Base-by-base conservation (phyloP, 164 flowering plant species). In the Tetracentron sinense region DNA sequence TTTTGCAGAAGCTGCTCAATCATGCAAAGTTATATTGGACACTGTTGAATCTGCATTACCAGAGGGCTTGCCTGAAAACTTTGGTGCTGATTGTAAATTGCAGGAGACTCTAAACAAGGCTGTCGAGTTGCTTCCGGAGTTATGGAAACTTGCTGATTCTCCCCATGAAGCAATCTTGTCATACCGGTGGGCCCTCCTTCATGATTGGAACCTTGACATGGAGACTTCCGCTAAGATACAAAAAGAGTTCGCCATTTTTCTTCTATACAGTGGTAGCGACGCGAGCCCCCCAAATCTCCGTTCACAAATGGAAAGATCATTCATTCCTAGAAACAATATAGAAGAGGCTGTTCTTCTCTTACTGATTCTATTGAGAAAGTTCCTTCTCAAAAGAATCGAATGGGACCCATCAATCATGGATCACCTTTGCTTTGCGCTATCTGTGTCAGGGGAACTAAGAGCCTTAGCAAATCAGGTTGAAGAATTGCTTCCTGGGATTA, bases 1-100 rank as follows among this genome's bases (percentile, higher is more conserved):
- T 73, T 78, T 74, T 88, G 77, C 89, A 94, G 97, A 94, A 74
- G 97, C 99, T 72, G 96, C 96, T 78, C 83, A 79, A 66, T 79
- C 95, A 56, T 94, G 98, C 79, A 83, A 83, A 76, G 73, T 77
- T 58, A 80, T 94, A 42, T 64, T 94, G 72, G 97, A 94, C 70
- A 84, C 90, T 35, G 79, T 91, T 60, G 96, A 91, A 66, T 81
- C 90, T 71, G 84, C 93, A 72, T 74, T 83, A 55, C 96, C 94
- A 3, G 85, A 88, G 31, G 96, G 97, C 69, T 60, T 91, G 71
- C 83, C 85, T 63, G 86, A 81, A 69, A 79, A 70, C 69, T 74
- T 85, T 61, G 78, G 74, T 38, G 42, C 76, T 47, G 88, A 89
- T 69, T 72, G 75, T 69, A 94, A 86, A 75, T 76, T 91, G 75